phyloP scores from a whole-genome alignment of 2,329 filamentous ascomycete species.

The Fusarium mundagurra region DNA sequence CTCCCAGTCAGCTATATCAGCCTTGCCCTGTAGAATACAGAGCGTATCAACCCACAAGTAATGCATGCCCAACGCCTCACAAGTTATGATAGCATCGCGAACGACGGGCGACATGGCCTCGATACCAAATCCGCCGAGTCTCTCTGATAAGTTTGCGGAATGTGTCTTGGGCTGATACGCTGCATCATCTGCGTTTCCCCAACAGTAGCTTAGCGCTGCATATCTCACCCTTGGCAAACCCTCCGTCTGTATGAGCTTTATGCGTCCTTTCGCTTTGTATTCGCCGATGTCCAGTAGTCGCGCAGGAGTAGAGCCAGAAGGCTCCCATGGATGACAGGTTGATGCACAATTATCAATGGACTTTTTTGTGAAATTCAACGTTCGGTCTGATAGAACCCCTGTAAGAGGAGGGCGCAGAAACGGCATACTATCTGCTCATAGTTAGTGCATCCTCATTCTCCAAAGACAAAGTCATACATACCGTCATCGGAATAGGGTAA shows the following conservation, averaged over 20 bases:
- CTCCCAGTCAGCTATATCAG: background rate
- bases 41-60: background rate
- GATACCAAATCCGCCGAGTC: background rate
- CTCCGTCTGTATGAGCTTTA: background rate
- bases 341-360: background rate
- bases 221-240: background rate
- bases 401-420: background rate
- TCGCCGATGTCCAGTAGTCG: rapidly evolving
- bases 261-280: background rate
- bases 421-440: background rate
- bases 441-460: background rate
- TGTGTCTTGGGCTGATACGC: background rate
- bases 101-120: background rate
- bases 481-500: background rate
- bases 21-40: background rate
- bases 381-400: background rate
- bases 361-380: background rate
- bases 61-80: background rate
- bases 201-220: background rate
- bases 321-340: background rate
- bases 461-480: background rate
- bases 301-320: background rate
- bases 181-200: background rate
- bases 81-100: background rate
- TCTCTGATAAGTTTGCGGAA: background rate